A percentile compares a stretch with the other conserved stretches of the same genome.
phyloP scores from a whole-genome alignment of 2,329 filamentous ascomycete species.

The Podosphaera fusca region DNA sequence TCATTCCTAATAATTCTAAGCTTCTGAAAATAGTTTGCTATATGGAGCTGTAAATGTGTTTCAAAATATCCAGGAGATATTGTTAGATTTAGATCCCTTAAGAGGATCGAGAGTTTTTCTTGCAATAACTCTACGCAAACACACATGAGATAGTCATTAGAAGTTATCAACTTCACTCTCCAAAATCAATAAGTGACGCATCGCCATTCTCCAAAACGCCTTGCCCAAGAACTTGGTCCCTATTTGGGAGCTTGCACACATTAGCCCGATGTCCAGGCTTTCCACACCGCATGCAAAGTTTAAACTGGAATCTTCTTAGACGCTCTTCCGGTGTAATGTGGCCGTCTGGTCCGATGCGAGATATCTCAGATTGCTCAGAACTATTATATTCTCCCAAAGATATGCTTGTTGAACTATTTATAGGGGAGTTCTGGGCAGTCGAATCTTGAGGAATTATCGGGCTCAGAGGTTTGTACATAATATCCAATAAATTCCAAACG shows the following conservation, averaged over 20 bases:
- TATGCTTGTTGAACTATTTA: neutral
- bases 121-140: neutral
- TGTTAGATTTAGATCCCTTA: neutral
- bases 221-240: neutral
- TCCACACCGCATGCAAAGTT: neutral
- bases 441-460: neutral
- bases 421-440: neutral
- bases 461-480: neutral
- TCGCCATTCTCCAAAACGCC: neutral
- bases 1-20: neutral
- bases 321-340: neutral
- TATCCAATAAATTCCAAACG: neutral
- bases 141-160: neutral
- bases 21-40: neutral
- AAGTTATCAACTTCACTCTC: neutral
- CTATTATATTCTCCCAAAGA: neutral
- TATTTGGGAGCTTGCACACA: neutral
- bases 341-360: neutral
- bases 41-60: neutral
- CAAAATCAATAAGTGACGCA: neutral
- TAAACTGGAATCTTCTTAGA: neutral
- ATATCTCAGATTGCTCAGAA: neutral
- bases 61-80: neutral
- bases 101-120: neutral
- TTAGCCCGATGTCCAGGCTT: neutral